A percentile compares a stretch with the other conserved stretches of the same genome.
phyloP scores from a whole-genome alignment of 257 asterid species.

The Solanum chmielewskii region DNA sequence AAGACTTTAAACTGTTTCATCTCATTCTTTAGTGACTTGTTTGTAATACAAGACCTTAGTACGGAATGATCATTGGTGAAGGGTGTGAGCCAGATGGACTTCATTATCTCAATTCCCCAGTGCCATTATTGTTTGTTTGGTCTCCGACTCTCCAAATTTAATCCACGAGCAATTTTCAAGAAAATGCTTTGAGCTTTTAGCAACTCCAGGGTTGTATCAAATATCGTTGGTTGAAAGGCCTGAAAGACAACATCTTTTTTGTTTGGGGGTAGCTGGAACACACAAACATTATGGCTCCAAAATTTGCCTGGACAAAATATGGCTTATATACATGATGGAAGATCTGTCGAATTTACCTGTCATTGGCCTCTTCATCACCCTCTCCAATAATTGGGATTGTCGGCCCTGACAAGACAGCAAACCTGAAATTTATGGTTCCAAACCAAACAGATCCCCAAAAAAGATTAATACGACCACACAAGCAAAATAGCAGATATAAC shows the following conservation, averaged over 20 bases:
- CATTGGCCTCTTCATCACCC: conserved; percentile 98
- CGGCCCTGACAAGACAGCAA: conserved; percentile 88
- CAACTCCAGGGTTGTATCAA: neutral
- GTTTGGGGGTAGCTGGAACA: neutral
- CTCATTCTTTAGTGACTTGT: neutral
- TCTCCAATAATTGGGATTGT: conserved; percentile 97
- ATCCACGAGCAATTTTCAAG: neutral
- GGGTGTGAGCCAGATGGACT: neutral
- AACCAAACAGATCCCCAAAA: neutral
- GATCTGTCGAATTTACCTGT: conserved; percentile 40
- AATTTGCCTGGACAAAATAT: neutral
- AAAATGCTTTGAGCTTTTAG: neutral
- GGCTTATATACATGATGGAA: neutral
- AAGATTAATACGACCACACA: neutral
- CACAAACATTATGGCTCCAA: neutral
- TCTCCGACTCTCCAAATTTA: neutral
- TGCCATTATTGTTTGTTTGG: neutral
- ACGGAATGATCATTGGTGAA: neutral
- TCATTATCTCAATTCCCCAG: neutral
- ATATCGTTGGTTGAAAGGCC: neutral
- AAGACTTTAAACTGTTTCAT: neutral
- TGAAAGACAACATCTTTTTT: neutral
- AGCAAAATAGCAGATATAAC: neutral
- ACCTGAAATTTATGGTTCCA: conserved; percentile 32
- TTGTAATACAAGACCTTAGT: neutral